These are phyloP conservation scores for Malus sieversii DNA, from an alignment of 306 rosid genomes.

Conservation along the genomic window DNA sequence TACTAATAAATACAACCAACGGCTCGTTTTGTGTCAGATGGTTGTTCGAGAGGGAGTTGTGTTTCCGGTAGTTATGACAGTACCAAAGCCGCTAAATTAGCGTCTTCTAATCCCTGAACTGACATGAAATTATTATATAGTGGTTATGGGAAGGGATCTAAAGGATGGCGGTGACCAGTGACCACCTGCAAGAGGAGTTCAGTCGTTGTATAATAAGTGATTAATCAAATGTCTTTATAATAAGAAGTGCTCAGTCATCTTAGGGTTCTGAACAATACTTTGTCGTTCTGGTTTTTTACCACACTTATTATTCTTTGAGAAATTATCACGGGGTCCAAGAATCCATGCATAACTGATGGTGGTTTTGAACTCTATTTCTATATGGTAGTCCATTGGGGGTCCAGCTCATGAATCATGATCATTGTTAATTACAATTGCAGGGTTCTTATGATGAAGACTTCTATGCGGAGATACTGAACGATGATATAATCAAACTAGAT, in stretches of 20 bases:
- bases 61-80: background rate
- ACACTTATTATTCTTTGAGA: background rate
- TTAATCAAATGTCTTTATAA: background rate
- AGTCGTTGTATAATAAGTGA: background rate
- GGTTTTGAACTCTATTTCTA: background rate
- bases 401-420: background rate
- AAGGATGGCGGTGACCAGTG: background rate
- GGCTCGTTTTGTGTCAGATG: background rate
- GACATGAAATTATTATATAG: background rate
- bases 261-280: background rate
- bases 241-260: background rate
- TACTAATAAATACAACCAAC: background rate
- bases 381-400: background rate
- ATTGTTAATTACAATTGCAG: constrained; percentile 25
- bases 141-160: background rate
- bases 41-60: background rate
- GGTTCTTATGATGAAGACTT: constrained; percentile 60
- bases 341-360: background rate
- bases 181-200: background rate
- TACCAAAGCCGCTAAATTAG: background rate
- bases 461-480: constrained; percentile 70
- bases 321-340: background rate
- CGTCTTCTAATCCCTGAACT: background rate
- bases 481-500: constrained; percentile 72
- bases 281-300: background rate